Percentiles rank a stretch among this genome's conserved stretches.
Evolutionary conservation across 805 yeast species (phyloP).

Genomic region (Cyberlindnera bimundalis): DNA sequence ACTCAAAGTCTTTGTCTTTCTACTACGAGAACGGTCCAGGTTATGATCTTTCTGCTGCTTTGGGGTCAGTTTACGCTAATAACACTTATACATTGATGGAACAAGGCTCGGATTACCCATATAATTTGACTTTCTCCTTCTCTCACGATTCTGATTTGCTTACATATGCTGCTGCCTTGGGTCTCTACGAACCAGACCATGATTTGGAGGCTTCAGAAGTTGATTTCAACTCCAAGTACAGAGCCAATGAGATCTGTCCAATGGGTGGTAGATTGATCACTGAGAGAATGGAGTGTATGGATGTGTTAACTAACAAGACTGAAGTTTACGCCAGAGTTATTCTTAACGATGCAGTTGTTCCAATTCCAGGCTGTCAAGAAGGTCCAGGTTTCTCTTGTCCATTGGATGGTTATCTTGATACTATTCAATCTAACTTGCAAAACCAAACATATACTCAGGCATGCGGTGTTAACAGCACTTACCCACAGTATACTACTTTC

Average conservation of each 20-base stretch:
- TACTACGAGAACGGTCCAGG: constrained; percentile 68
- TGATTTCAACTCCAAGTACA: constrained; percentile 46
- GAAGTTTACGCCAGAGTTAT: constrained; percentile 42
- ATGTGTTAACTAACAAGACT: constrained; percentile 29
- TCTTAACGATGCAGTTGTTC: constrained; percentile 53
- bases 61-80: constrained; percentile 59
- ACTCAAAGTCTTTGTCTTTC: constrained; percentile 52
- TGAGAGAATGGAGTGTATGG: constrained; percentile 45
- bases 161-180: constrained; percentile 61
- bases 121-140: constrained; percentile 61
- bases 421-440: constrained; percentile 30
- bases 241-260: constrained; percentile 48
- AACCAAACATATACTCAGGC: constrained; percentile 31
- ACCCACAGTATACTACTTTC: constrained; percentile 21
- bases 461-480: constrained; percentile 28
- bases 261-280: constrained; percentile 53
- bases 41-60: constrained; percentile 48
- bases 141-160: constrained; percentile 72
- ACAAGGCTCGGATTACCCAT: constrained; percentile 47
- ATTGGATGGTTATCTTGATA: constrained; percentile 32
- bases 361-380: constrained; percentile 42
- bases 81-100: constrained; percentile 48
- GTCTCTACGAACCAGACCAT: constrained; percentile 38
- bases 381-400: constrained; percentile 56
- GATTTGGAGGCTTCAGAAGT: constrained; percentile 42